Conservation (phyloP, 2,329 filamentous ascomycete genomes). For the Apiospora saccharicola region DNA sequence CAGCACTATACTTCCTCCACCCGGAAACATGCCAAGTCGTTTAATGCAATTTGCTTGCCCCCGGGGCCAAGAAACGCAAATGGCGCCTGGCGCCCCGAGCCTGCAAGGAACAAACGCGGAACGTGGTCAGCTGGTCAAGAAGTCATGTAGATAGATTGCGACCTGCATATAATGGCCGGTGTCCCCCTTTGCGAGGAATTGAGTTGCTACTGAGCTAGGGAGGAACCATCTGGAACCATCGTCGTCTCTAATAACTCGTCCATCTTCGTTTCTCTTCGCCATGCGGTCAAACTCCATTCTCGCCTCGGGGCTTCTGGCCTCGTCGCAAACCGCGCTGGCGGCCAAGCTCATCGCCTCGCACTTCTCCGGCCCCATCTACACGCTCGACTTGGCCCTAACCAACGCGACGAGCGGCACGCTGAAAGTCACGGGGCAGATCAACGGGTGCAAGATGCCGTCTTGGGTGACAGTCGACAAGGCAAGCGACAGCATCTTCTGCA, state of each 20-base stretch:
- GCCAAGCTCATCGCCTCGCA: conserved; percentile 48
- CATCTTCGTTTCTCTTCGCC: background rate
- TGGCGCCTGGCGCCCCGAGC: background rate
- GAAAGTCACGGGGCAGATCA: conserved; percentile 37
- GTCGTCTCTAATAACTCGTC: background rate
- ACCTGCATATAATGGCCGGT: background rate
- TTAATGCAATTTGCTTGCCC: background rate
- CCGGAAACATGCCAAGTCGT: conserved; percentile 5
- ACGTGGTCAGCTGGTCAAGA: background rate
- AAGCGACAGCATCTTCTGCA: conserved; percentile 44
- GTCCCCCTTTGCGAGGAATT: background rate
- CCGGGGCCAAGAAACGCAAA: background rate
- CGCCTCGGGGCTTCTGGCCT: conserved; percentile 16
- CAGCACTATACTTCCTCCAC: background rate
- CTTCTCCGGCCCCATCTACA: conserved; percentile 49
- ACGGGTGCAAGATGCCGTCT: conserved; percentile 47
- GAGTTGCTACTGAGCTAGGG: no score
- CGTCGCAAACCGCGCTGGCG: conserved; percentile 28
- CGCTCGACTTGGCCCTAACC: conserved; percentile 40
- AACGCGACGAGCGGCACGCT: conserved; percentile 38
- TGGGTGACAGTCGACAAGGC: conserved; percentile 47
- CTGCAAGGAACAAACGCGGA: background rate
- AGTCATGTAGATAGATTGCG: background rate
- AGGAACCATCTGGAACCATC: background rate
- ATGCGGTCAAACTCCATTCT: background rate